Base-by-base conservation (phyloP, 1,284 basidiomycete genomes). In the Sporisorium exsertum region DNA sequence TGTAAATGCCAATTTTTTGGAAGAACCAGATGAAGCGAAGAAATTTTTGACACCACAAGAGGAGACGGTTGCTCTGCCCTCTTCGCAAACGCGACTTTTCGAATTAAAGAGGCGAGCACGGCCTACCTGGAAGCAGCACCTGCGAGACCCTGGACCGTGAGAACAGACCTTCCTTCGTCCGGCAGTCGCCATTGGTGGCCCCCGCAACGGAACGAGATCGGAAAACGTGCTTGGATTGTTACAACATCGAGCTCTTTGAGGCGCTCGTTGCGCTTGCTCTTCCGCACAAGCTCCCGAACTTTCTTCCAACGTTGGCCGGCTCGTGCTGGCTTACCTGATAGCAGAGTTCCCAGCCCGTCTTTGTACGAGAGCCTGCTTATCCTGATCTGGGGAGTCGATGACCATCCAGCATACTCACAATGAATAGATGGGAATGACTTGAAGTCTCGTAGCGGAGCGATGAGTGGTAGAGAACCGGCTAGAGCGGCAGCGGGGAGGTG, bases 21-120 rank as follows among this genome's bases (percentile, higher is more conserved):
- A 52, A 55, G 56, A 55, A n/a, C 33, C 24, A 32, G 43, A 32
- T 56, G 55, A 57, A 57, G 54, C 54, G 58, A 67, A 67, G 65
- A 62, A 67, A 66, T 60, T 65, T 65, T 65, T 65, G 63, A 66
- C 57, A 54, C 37, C 13, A 15, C 33, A 37, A 37, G 50, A 2
- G 8, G n/a, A 35, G 9, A 27, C 43, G 10, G 43, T 32, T 26
- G 16, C 24, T 27, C 27, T 52, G 27, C 49, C n/a, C 57, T 50
- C 20, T 16, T 33, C 37, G 49, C 9, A 33, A n/a, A 33, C 40
- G 47, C 27, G 27, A 26, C 22, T 15, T 7, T 49, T 46, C 46
- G 50, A 46, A 58, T 53, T 51, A 51, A 58, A 37, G 50, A 50
- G 24, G 50, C 43, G 42, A 32, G 51, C 40, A 32, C 33, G 32